Conservation (phyloP, 345 rosid genomes). For the Arabis hirsuta region DNA sequence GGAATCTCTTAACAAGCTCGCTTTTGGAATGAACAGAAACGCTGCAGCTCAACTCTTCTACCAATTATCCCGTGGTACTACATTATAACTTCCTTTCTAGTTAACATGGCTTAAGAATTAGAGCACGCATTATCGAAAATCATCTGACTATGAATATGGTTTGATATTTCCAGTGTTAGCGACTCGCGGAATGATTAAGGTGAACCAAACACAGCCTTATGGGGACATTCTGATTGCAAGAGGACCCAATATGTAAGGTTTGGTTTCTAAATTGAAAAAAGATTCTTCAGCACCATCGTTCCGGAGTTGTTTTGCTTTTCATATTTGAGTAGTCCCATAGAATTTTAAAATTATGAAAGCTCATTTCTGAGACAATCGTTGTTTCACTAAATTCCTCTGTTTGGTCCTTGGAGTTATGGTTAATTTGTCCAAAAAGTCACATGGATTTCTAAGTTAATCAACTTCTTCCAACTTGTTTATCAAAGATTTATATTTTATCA, state of each 20-base stretch:
- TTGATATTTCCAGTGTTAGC: constrained; percentile 62
- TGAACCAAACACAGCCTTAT: constrained; percentile 63
- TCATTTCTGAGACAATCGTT: background rate
- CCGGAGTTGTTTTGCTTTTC: background rate
- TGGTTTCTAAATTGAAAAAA: constrained; percentile 13
- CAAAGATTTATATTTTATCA: no score
- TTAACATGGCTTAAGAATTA: background rate
- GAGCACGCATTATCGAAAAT: background rate
- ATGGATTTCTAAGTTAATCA: no score
- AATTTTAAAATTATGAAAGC: background rate
- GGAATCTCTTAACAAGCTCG: constrained; percentile 71
- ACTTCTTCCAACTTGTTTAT: no score
- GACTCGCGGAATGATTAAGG: constrained; percentile 58
- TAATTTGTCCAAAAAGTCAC: no score
- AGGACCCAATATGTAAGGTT: constrained; percentile 62
- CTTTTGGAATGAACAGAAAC: constrained; percentile 69
- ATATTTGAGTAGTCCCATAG: background rate
- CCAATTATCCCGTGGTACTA: constrained; percentile 81
- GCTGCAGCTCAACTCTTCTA: constrained; percentile 85
- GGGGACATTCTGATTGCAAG: constrained; percentile 75
- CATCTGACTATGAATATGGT: background rate
- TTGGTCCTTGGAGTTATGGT: background rate
- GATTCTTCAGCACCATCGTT: background rate
- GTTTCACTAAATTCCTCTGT: no score
- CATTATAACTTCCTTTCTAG: constrained; percentile 14